Percentiles rank a stretch among this genome's conserved stretches.
Evolutionary conservation across 768 basidiomycete species (phyloP).

Genomic region (Naematelia encephala): DNA sequence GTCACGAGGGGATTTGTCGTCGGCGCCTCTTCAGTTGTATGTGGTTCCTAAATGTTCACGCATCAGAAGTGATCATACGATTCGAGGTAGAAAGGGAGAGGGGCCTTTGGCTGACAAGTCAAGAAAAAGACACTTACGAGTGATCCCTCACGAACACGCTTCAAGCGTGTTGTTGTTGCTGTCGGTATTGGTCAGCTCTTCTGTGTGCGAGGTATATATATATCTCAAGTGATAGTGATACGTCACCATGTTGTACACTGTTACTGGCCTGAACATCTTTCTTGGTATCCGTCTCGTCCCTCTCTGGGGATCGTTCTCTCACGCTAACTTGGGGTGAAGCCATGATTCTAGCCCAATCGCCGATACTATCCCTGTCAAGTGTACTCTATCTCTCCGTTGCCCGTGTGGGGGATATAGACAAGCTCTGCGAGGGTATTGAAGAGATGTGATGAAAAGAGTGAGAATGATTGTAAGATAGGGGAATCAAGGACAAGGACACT

Average conservation of each 20-base stretch:
- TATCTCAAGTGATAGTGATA: too few species aligned
- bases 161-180: conserved; percentile 11
- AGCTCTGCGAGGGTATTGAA: too few species aligned
- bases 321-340: background rate
- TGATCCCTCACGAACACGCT: conserved; percentile 37
- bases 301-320: background rate
- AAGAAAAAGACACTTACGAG: too few species aligned
- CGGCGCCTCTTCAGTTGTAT: conserved; percentile 13
- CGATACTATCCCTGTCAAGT: too few species aligned
- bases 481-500: too few species aligned
- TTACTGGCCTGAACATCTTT: background rate
- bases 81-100: background rate
- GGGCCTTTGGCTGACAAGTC: background rate
- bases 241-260: too few species aligned
- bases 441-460: too few species aligned
- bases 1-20: conserved; percentile 16
- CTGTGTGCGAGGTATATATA: too few species aligned
- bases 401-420: too few species aligned
- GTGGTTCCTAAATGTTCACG: conserved; percentile 30
- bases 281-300: background rate
- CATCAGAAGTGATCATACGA: background rate
- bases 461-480: too few species aligned
- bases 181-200: too few species aligned
- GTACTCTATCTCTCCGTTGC: too few species aligned
- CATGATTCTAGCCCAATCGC: background rate